phyloP scores from a whole-genome alignment of 331 rosid genomes.

The Erythrophleum ivorense region DNA sequence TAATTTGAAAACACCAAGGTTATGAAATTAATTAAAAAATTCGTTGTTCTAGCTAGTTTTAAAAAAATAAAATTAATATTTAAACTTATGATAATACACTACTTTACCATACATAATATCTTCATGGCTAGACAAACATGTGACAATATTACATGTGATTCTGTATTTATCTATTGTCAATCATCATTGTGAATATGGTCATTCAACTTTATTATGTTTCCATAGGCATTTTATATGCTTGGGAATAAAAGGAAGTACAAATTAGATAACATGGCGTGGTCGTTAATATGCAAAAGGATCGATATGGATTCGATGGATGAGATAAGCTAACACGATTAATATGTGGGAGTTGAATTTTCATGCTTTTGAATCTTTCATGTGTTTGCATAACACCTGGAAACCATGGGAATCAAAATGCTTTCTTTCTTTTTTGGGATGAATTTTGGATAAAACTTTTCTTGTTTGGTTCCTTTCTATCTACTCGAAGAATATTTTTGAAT shows the following conservation, averaged over 20 bases:
- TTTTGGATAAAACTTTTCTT: constrained; percentile 29
- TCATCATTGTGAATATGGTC: background rate
- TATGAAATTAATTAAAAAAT: background rate
- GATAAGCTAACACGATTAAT: background rate
- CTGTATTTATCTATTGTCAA: too few relatives aligned
- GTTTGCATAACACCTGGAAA: background rate
- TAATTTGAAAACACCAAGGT: background rate
- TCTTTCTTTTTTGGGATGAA: background rate
- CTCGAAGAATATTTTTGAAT: background rate
- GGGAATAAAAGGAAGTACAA: background rate
- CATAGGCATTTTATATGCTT: background rate
- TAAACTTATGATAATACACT: too few relatives aligned
- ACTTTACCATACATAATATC: too few relatives aligned
- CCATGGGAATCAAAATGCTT: background rate
- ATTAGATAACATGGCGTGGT: background rate
- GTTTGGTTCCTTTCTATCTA: constrained; percentile 17
- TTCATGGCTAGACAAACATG: background rate
- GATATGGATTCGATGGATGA: background rate
- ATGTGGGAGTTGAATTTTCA: background rate
- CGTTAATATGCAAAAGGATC: background rate
- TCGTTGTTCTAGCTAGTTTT: too few relatives aligned
- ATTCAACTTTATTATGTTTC: background rate
- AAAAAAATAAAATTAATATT: too few relatives aligned
- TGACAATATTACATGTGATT: background rate
- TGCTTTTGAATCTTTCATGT: background rate